Evolutionary conservation across 768 basidiomycete species (phyloP).

Genomic region (Tubosaeta sp.): DNA sequence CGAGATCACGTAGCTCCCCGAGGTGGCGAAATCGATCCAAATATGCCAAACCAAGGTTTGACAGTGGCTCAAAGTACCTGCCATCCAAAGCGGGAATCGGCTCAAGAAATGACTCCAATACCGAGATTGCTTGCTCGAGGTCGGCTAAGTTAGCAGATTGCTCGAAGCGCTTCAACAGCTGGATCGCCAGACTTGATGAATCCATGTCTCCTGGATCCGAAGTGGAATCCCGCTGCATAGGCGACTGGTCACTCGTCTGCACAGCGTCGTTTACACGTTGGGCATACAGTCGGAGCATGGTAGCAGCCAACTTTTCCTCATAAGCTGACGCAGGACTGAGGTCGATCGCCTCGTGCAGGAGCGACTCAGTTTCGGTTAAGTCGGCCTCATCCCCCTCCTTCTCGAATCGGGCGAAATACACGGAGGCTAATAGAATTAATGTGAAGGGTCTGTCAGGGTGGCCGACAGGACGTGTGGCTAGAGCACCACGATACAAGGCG

Average conservation of each 20-base stretch:
- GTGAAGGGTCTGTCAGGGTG: slow-evolving; percentile 2
- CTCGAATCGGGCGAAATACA: background rate
- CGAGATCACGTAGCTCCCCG: background rate
- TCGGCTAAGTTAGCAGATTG: background rate
- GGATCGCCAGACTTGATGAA: background rate
- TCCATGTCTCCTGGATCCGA: background rate
- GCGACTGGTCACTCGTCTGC: background rate
- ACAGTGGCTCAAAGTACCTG: background rate
- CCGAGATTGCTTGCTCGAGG: slow-evolving; percentile 4
- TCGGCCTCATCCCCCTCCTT: background rate
- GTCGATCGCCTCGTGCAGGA: background rate
- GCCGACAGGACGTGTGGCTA: background rate
- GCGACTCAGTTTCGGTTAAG: background rate
- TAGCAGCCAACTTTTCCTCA: background rate
- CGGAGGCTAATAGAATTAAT: background rate
- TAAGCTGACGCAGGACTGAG: background rate
- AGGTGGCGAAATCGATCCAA: background rate
- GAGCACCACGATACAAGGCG: background rate
- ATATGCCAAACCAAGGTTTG: background rate
- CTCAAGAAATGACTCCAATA: background rate
- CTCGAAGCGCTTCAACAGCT: background rate
- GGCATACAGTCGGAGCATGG: background rate
- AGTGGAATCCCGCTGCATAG: background rate
- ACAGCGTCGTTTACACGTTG: background rate
- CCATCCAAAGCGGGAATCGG: background rate